Base-by-base conservation (phyloP, 2,329 filamentous ascomycete genomes). In the Knufia petricola region DNA sequence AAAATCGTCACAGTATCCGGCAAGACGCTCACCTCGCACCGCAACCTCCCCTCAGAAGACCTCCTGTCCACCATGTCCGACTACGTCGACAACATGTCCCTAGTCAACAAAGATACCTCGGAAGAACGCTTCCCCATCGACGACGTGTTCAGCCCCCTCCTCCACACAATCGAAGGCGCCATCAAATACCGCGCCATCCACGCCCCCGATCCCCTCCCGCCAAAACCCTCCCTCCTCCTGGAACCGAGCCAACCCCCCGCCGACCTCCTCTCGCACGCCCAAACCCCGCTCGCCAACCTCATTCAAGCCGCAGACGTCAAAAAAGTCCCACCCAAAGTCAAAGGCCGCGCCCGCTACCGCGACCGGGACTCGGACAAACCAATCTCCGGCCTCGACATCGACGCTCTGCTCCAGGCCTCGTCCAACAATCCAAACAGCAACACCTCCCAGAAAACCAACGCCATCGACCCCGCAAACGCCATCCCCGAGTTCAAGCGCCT, bases 41-140 rank as follows among this genome's bases (percentile, higher is more conserved):
- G 87, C 30, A 82, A 94, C 51, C 72, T 98, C 1, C 92, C 92
- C 0, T 82, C 72, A 8, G 75, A 85, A 1, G 79, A 85, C 26
- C 73, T 98, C 20, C 75, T 79, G 47, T 70, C 82, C 42, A 84
- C 87, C 1, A 96, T 98, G 89, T 84, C 82, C 63, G 80, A 87
- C 54, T 96, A 90, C 58, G 87, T 98, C 6, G 87, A 96, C 63
- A 80, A 79, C 6, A 95, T 98, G 90, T 89, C 95, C 59, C 70
- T 98, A 1, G 56, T 54, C 24, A 76, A 73, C 39, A 84, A 94
- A 58, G 85, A 92, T 39, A 77, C 89, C 37, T 86, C 82, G 79
- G 85, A 66, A 59, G 87, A 95, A 60, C 90, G 86, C 52, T 81
- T 85, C 36, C 71, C 81, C 0, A 77, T 90, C 41, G 86, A 94